phyloP scores from a whole-genome alignment of 805 yeast genomes.

The Saccharomycopsis sp. region DNA sequence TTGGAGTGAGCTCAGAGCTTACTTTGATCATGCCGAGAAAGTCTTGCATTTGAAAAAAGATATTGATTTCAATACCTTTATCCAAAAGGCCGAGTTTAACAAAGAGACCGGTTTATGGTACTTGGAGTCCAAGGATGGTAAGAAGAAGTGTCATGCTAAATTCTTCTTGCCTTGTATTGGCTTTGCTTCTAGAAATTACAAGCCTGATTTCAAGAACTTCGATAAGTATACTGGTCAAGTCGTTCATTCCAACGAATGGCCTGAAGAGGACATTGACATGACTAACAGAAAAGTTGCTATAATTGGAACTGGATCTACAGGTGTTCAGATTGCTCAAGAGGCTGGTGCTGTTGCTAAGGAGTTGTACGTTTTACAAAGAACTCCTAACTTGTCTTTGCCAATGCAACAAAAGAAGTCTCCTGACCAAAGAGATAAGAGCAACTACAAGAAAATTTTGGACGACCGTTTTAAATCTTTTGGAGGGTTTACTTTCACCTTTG shows the following conservation, averaged over 20 bases:
- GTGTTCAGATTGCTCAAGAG: conserved; percentile 24
- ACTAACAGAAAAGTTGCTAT: conserved; percentile 20
- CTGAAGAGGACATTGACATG: conserved; percentile 14
- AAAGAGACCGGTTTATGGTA: conserved; percentile 24
- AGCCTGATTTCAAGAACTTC: conserved; percentile 24
- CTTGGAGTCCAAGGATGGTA: conserved; percentile 22
- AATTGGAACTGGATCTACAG: conserved; percentile 26
- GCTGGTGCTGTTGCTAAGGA: conserved; percentile 19
- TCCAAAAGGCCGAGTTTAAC: conserved; percentile 24
- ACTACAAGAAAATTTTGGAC: conserved; percentile 14
- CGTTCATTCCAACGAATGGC: conserved; percentile 22
- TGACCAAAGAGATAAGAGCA: conserved; percentile 6
- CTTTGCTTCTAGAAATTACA: conserved; percentile 25
- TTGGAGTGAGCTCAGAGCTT: conserved; percentile 25
- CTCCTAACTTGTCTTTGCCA: conserved; percentile 25
- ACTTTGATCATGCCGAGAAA: conserved; percentile 27
- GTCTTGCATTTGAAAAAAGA: conserved; percentile 25
- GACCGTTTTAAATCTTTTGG: conserved; percentile 22
- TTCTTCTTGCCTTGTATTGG: conserved; percentile 23
- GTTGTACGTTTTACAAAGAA: conserved; percentile 22
- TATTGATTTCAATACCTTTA: conserved; percentile 22
- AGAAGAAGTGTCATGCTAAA: conserved; percentile 10
- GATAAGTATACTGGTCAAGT: conserved; percentile 20
- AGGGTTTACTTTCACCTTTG: conserved; percentile 22
- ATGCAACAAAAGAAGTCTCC: conserved; percentile 17